Conservation (phyloP, 1,284 basidiomycete species). For the Ceraceosorus guamensis region DNA sequence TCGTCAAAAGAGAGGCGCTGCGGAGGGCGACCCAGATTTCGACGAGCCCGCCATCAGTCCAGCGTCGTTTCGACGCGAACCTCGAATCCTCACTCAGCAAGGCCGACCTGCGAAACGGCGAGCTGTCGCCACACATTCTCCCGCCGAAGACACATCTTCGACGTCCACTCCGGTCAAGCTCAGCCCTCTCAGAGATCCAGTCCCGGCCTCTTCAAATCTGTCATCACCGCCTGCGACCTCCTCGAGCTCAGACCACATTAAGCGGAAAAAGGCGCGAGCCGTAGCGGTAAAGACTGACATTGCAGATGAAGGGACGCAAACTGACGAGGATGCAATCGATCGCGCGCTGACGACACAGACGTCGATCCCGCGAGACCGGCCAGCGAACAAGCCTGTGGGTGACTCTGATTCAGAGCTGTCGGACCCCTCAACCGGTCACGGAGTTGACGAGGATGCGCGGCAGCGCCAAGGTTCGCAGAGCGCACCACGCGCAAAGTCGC, state of each 20-base stretch:
- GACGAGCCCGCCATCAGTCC: not conserved
- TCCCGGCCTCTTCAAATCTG: not conserved
- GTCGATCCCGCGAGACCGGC: too few relatives aligned
- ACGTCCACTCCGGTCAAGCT: conserved; percentile 17
- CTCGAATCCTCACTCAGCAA: too few relatives aligned
- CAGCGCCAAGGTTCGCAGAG: not conserved
- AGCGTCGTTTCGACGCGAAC: not conserved
- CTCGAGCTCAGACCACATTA: conserved; percentile 13
- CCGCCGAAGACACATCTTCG: too few relatives aligned
- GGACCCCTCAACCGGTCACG: not conserved
- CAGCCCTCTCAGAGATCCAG: conserved; percentile 15
- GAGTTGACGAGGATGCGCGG: not conserved
- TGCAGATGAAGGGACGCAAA: not conserved
- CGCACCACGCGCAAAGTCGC: not conserved
- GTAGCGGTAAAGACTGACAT: not conserved
- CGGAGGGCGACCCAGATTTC: not conserved
- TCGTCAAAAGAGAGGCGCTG: not conserved
- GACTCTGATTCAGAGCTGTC: conserved; percentile 2
- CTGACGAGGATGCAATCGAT: conserved; percentile 16
- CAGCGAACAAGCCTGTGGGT: not conserved
- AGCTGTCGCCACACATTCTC: too few relatives aligned
- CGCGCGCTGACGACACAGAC: not conserved
- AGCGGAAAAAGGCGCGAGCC: conserved; percentile 20
- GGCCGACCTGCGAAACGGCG: too few relatives aligned
- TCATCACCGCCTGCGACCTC: not conserved